These are phyloP conservation scores for Chamaenerion angustifolium DNA, from an alignment of 345 rosid species.

Conservation along the genomic window DNA sequence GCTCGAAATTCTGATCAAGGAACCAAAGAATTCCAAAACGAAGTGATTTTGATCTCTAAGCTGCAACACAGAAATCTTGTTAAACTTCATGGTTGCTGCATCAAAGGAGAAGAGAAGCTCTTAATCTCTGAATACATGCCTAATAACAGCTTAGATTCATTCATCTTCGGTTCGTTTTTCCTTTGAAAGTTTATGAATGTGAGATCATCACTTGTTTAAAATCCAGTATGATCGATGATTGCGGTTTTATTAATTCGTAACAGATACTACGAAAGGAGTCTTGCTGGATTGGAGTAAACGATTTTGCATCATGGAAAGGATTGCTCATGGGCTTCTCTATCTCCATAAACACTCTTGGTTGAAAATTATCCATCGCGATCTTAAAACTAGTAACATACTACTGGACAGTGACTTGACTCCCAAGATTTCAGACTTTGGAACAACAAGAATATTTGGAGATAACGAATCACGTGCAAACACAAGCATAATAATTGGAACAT, in stretches of 20 bases:
- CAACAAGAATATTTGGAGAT: background rate
- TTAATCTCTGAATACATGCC: too few relatives aligned
- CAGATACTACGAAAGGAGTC: background rate
- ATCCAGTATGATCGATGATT: background rate
- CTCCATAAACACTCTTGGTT: background rate
- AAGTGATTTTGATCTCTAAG: constrained; percentile 25
- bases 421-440: constrained; percentile 1
- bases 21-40: constrained; percentile 32
- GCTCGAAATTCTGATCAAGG: constrained; percentile 34
- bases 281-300: background rate
- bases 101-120: too few relatives aligned
- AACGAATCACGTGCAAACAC: background rate
- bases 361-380: background rate
- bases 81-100: constrained; percentile 10
- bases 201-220: background rate
- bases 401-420: background rate
- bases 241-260: too few relatives aligned
- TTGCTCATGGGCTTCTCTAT: constrained; percentile 1
- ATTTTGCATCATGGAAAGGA: constrained; percentile 1
- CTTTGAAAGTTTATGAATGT: too few relatives aligned
- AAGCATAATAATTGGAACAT: background rate
- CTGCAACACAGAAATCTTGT: constrained; percentile 42
- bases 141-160: too few relatives aligned
- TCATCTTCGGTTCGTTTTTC: background rate
- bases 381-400: background rate